Evolutionary conservation across 257 asterid genomes (phyloP).

Genomic region (Asclepias syriaca): DNA sequence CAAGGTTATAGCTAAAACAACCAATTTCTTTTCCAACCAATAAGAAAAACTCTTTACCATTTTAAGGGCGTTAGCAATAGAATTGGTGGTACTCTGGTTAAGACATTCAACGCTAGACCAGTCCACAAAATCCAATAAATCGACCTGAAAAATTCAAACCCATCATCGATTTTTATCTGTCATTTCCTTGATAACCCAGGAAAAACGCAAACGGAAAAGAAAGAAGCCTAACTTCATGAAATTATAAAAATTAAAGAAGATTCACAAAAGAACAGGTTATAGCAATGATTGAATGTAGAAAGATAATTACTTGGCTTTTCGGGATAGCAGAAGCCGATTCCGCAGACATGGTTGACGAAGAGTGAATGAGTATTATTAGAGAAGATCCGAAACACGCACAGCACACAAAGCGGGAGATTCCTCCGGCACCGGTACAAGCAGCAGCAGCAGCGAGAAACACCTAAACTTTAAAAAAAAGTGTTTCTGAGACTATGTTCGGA

Average conservation of each 20-base stretch:
- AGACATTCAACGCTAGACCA: constrained; percentile 87
- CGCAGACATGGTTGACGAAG: constrained; percentile 45
- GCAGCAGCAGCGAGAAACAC: neutral
- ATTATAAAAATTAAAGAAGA: neutral
- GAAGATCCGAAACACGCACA: neutral
- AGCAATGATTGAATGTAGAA: neutral
- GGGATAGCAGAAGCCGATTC: constrained; percentile 58
- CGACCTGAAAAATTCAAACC: constrained; percentile 41
- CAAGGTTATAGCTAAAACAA: neutral
- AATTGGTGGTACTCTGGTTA: constrained; percentile 49
- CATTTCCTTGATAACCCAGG: neutral
- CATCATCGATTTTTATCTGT: neutral
- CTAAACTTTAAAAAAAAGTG: neutral
- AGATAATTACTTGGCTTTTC: constrained; percentile 43
- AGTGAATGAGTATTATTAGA: neutral
- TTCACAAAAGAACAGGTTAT: neutral
- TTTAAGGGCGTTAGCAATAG: constrained; percentile 68
- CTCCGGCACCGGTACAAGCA: neutral
- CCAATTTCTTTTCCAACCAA: neutral
- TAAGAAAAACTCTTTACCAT: constrained; percentile 32
- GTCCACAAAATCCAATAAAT: constrained; percentile 66
- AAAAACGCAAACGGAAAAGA: too few relatives aligned
- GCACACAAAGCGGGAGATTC: neutral
- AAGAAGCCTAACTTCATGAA: neutral
- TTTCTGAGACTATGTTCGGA: too few relatives aligned